Conservation (phyloP, 257 asterid species). For the Prunella vulgaris region DNA sequence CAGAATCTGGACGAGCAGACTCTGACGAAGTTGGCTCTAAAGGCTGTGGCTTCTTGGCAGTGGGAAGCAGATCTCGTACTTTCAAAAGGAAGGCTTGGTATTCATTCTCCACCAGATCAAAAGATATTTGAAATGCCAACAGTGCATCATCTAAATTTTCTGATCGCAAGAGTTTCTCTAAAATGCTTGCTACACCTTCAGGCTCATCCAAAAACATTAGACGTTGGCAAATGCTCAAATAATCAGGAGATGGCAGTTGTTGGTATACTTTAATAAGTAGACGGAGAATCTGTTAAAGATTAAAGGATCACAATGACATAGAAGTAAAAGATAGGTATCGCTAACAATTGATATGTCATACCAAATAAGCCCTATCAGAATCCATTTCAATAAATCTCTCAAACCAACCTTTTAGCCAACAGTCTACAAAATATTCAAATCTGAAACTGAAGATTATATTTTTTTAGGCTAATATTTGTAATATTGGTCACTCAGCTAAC, state of each 20-base stretch:
- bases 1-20: slow-evolving; percentile 43
- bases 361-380: neutral
- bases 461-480: too few species aligned
- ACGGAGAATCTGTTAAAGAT: slow-evolving; percentile 53
- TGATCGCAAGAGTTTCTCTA: slow-evolving; percentile 74
- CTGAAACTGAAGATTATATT: neutral
- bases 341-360: neutral
- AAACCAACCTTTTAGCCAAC: neutral
- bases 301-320: slow-evolving; percentile 6
- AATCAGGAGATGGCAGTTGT: slow-evolving; percentile 89
- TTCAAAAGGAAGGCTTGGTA: slow-evolving; percentile 86
- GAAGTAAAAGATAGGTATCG: neutral
- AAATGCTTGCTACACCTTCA: slow-evolving; percentile 64
- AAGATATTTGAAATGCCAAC: slow-evolving; percentile 87
- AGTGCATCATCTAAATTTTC: slow-evolving; percentile 74
- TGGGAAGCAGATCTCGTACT: slow-evolving; percentile 63
- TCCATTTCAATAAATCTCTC: neutral
- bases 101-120: slow-evolving; percentile 89
- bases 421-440: neutral
- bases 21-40: slow-evolving; percentile 35
- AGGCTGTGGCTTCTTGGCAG: slow-evolving; percentile 53
- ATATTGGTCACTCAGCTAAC: too few species aligned
- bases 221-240: slow-evolving; percentile 87
- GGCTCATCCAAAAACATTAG: slow-evolving; percentile 94
- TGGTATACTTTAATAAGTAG: slow-evolving; percentile 83